A percentile compares a stretch with the other conserved stretches of the same genome.
These are phyloP conservation scores for Lactarius indigo DNA, from an alignment of 768 basidiomycete genomes.

Conservation along the genomic window DNA sequence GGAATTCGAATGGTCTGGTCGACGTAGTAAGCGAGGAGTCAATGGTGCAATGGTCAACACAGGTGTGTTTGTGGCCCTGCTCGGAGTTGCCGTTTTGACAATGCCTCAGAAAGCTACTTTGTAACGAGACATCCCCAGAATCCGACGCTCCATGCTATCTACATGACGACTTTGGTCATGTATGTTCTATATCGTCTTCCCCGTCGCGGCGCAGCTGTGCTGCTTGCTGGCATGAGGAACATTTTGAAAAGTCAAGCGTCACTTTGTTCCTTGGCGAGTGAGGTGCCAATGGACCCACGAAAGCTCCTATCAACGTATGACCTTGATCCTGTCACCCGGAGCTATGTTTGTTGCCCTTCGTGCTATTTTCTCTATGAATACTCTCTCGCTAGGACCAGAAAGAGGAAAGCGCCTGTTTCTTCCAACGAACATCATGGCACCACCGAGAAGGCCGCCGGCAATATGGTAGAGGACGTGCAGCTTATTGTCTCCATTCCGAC, in stretches of 20 bases:
- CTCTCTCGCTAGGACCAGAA: background rate
- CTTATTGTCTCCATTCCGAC: background rate
- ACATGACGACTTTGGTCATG: background rate
- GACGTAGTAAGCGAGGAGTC: background rate
- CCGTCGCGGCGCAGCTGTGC: background rate
- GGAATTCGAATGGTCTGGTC: background rate
- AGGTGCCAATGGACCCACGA: too few relatives aligned
- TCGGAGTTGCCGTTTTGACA: too few relatives aligned
- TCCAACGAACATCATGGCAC: background rate
- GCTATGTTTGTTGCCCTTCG: constrained; percentile 6
- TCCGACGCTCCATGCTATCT: background rate
- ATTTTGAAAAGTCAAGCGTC: background rate
- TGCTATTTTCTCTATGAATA: constrained; percentile 1
- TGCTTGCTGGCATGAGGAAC: too few relatives aligned
- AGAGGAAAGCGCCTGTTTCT: background rate
- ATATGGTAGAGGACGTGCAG: background rate
- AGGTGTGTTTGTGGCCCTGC: too few relatives aligned
- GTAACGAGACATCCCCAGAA: background rate
- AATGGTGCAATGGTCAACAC: background rate
- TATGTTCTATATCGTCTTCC: constrained; percentile 6
- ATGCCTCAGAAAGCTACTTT: too few relatives aligned
- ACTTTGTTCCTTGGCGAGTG: background rate
- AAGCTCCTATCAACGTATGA: background rate
- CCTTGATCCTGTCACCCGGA: constrained; percentile 3
- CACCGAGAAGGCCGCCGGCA: background rate